Evolutionary conservation across 495 filamentous ascomycete genomes (phyloP), one percentile per base, ranked within the genome.

Genomic region (Penicillium steckii): DNA sequence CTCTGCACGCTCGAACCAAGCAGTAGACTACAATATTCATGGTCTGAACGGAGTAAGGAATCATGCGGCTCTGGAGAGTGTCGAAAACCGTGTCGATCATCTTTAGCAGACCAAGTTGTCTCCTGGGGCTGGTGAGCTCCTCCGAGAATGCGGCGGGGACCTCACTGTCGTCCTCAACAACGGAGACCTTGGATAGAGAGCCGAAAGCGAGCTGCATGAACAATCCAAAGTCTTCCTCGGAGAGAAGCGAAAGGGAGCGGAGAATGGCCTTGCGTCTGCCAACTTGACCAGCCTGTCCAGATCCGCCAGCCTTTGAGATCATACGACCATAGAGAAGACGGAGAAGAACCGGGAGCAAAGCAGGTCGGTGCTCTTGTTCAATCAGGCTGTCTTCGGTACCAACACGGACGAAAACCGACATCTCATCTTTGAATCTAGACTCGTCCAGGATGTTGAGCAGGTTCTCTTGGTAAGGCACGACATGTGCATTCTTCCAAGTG

Each of bases 391-490:
- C 85, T 8, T 91, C 88, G 5, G 75, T 64, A 9, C 75, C 79
- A 24, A 80, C 69, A 60, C 91, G 89, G 43, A 97, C 82, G 48
- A 97, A 87, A 2, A 91, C 82, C 0, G 90, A 82, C 12, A 97
- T 80, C 68, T 97, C 91, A 60, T 97, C 95, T 59, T 89, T 86
- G 71, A 97, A 97, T 38, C 88, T 78, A 3, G 89, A 82, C 52
- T 97, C 94, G 57, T 99, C 95, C 12, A 97, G 77, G 4, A 99
- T 77, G 55, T 93, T 94, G 30, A 89, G 79, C 7, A 99, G 75
- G 54, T 91, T 88, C 57, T 96, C 92, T 53, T 92, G 81, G 61
- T 96, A 97, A 3, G 85, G 83, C 40, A 77, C 78, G 42, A 99
- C 75, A 15, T 77, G 82, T 2, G 86, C 74, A 29, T 81, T 77